These are phyloP conservation scores for Aspergillus puulaauensis DNA, from an alignment of 2,329 filamentous ascomycete species.

Conservation along the genomic window DNA sequence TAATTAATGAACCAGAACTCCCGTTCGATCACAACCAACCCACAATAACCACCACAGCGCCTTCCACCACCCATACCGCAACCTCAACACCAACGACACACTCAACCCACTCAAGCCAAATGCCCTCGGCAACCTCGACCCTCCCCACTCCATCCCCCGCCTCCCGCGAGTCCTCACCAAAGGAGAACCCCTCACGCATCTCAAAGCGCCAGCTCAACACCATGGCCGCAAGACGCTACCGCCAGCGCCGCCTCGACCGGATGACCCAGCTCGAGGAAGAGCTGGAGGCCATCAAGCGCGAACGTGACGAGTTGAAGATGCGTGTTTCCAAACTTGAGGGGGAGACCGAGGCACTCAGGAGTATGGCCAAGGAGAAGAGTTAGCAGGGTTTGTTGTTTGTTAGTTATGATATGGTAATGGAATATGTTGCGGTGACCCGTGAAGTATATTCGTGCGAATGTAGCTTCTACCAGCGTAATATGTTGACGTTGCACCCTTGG, in stretches of 20 bases:
- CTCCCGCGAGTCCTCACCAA: constrained; percentile 8
- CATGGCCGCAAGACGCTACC: constrained; percentile 36
- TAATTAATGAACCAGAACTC: not conserved
- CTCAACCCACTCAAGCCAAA: not conserved
- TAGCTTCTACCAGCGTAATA: not conserved
- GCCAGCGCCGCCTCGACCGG: constrained; percentile 35
- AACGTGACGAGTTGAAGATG: constrained; percentile 37
- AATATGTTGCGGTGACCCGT: not conserved
- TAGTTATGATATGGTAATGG: not conserved
- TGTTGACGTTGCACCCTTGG: not conserved
- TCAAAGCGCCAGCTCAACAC: constrained; percentile 38
- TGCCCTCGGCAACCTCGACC: constrained; percentile 4
- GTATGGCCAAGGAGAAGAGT: constrained; percentile 18
- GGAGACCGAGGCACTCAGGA: constrained; percentile 34
- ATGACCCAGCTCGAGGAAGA: constrained; percentile 34
- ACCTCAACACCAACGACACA: not conserved
- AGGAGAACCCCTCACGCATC: constrained; percentile 21
- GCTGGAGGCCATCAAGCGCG: constrained; percentile 29
- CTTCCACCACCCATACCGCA: not conserved
- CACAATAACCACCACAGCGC: not conserved
- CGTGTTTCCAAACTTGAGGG: constrained; percentile 37
- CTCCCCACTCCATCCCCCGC: not conserved
- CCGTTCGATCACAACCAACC: constrained; percentile 1
- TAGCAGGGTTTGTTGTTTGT: not conserved
- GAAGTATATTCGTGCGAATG: not conserved